Percentiles rank a stretch among this genome's conserved stretches.
Conservation (phyloP, 805 yeast genomes). For the Lipomyces sp. region DNA sequence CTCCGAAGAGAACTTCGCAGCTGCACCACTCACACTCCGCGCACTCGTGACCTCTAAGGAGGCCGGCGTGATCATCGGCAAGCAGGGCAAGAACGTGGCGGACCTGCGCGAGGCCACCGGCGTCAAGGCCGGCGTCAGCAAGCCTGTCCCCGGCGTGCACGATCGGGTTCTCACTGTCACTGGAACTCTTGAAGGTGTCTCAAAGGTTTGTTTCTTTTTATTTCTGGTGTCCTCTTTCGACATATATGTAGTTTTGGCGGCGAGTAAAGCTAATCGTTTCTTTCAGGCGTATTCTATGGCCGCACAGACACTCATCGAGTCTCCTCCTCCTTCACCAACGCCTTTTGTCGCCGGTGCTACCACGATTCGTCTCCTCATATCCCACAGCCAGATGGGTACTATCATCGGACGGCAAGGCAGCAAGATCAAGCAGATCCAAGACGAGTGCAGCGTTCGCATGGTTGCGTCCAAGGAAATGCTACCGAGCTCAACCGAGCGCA, state of each 20-base stretch:
- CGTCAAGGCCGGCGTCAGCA: conserved; percentile 84
- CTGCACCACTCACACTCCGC: conserved; percentile 39
- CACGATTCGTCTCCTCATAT: conserved; percentile 64
- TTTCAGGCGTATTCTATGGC: conserved; percentile 59
- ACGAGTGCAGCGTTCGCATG: conserved; percentile 65
- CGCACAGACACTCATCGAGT: conserved; percentile 59
- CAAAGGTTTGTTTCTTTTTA: conserved; percentile 35
- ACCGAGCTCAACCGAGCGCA: conserved; percentile 76
- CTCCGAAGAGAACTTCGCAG: conserved; percentile 19
- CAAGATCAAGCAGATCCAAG: conserved; percentile 76
- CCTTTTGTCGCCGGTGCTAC: conserved; percentile 10
- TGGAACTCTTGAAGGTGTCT: conserved; percentile 66
- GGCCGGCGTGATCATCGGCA: conserved; percentile 87
- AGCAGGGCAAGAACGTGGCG: conserved; percentile 75
- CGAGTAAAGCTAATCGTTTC: conserved; percentile 27
- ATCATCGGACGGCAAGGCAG: conserved; percentile 81
- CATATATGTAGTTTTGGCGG: no score
- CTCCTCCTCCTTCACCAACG: conserved; percentile 54
- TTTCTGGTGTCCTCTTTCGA: background rate
- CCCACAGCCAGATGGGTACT: conserved; percentile 85
- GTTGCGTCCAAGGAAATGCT: conserved; percentile 83
- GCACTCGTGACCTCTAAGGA: conserved; percentile 78
- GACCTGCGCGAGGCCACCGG: conserved; percentile 68
- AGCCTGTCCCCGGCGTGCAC: conserved; percentile 71
- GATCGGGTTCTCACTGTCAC: conserved; percentile 79